Conservation (phyloP, 2,329 filamentous ascomycete species). For the Pseudodiploospora longispora region DNA sequence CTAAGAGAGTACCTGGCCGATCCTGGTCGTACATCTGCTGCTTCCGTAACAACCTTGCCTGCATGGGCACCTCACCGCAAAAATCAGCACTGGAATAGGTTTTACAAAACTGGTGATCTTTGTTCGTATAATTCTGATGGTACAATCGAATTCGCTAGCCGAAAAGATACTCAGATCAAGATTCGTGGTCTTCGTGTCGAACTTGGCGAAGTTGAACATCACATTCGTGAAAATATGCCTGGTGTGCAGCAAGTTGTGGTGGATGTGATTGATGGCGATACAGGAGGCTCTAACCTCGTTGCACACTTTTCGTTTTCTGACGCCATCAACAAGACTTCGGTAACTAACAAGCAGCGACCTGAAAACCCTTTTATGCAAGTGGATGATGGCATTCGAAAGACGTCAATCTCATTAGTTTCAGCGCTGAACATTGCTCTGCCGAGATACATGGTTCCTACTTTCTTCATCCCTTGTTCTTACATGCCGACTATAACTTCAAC, state of each 20-base stretch:
- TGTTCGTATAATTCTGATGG: conserved; percentile 4
- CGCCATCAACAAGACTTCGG: not conserved
- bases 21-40: not conserved
- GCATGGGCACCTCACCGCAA: too few species aligned
- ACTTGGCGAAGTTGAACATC: not conserved
- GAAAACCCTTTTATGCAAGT: not conserved
- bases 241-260: not conserved
- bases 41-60: not conserved
- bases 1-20: not conserved
- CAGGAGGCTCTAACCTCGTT: not conserved
- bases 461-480: not conserved
- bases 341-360: not conserved
- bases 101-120: not conserved
- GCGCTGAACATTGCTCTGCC: conserved; percentile 3
- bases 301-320: not conserved
- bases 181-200: not conserved
- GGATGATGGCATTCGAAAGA: not conserved
- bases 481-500: not conserved
- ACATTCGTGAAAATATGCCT: not conserved
- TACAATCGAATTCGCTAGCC: not conserved
- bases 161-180: not conserved
- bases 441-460: not conserved
- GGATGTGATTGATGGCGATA: not conserved
- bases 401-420: not conserved
- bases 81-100: not conserved